Evolutionary conservation across 2,329 filamentous ascomycete genomes (phyloP), one percentile per base, ranked within the genome.

Genomic region (Metarhizium brunneum): DNA sequence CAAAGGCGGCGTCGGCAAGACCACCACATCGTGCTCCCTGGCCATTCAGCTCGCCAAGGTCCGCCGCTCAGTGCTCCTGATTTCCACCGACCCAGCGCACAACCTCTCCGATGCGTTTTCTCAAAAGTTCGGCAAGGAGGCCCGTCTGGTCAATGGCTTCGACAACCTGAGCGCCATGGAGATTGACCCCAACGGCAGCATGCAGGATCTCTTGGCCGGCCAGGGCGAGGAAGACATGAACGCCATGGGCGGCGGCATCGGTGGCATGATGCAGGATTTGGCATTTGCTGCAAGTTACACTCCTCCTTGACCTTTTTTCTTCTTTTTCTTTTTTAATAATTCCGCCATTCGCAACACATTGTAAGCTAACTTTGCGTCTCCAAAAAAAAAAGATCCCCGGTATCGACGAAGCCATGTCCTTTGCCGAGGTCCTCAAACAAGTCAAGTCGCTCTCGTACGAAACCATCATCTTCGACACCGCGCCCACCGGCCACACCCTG

Each of bases 111-210:
- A 99, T 76, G 94, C 94, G 58, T 99, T 99, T 74, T 90, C 90
- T 63, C 92, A 99, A 74, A 99, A 99, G 76, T 99, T 99, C 68
- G 94, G 94, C 77, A 99, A 99, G 79, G 94, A 99, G 73, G 94
- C 94, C 54, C 85, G 91, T 60, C 84, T 96, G 43, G 81, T 99
- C 61, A 86, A 96, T 64, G 94, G 94, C 63, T 96, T 95, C 68
- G 84, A 86, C 38, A 96, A 96, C 72, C 78, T 99, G 63, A 95
- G 90, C 69, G 94, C 94, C 60, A 99, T 99, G 94, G 94, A 99
- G 75, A 97, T 99, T 65, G 94, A 99, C 68, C 94, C 94, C 54
- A 97, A 96, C 69, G 94, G 92, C 50, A 96, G 90, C 68, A 96
- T 99, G 72, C 94, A 96, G 74, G 94, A 99, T 70, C 76, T 99